Conservation (phyloP, 306 rosid genomes). For the Datisca glomerata region DNA sequence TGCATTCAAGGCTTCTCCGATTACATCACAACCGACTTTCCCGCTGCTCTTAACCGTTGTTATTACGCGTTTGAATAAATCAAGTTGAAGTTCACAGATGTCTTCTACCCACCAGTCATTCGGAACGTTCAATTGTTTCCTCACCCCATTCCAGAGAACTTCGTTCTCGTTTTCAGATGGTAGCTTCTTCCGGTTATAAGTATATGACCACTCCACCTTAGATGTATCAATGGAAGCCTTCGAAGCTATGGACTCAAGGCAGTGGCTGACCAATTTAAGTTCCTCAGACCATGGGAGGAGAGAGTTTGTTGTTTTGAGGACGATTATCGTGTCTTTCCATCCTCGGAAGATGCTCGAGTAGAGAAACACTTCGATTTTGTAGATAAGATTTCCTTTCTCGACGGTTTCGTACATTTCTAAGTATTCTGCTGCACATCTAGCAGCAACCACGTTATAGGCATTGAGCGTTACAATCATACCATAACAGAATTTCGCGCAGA, state of each 20-base stretch:
- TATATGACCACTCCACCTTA: constrained; percentile 93
- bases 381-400: constrained; percentile 84
- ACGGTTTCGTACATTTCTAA: constrained; percentile 82
- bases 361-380: constrained; percentile 94
- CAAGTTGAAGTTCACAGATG: constrained; percentile 80
- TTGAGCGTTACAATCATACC: constrained; percentile 90
- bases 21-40: constrained; percentile 35
- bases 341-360: constrained; percentile 83
- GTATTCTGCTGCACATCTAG: constrained; percentile 89
- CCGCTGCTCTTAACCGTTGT: constrained; percentile 48
- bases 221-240: constrained; percentile 77
- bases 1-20: constrained; percentile 80
- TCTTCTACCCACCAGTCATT: constrained; percentile 99
- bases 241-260: constrained; percentile 83
- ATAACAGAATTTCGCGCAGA: constrained; percentile 88
- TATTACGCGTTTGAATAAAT: constrained; percentile 56
- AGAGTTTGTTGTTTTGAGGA: constrained; percentile 73
- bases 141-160: constrained; percentile 55
- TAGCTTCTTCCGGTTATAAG: constrained; percentile 70
- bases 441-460: constrained; percentile 84
- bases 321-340: constrained; percentile 93
- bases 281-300: constrained; percentile 95
- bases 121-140: constrained; percentile 64
- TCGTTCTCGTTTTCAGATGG: constrained; percentile 65
- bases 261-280: constrained; percentile 64